A percentile compares a stretch with the other conserved stretches of the same genome.
These are phyloP conservation scores for Quercus mongolica DNA, from an alignment of 306 rosid genomes.

Conservation along the genomic window DNA sequence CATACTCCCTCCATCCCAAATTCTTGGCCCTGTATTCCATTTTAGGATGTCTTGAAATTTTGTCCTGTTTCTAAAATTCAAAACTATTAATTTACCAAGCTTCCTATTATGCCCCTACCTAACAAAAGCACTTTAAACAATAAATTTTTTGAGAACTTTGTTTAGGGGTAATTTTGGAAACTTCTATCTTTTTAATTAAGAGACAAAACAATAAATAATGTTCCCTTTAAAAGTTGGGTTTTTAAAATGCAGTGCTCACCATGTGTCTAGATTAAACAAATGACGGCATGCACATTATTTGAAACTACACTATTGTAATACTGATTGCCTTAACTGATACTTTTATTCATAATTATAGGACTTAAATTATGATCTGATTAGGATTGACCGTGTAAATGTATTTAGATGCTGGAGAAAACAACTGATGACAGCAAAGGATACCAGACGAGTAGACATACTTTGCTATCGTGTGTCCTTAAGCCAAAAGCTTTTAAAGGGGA, in stretches of 20 bases:
- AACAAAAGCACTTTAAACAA: no score
- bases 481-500: slow-evolving; percentile 81
- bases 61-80: no score
- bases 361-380: background rate
- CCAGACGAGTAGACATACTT: slow-evolving; percentile 89
- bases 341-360: background rate
- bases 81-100: no score
- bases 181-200: no score
- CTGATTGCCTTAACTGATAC: background rate
- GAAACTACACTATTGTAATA: background rate
- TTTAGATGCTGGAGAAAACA: slow-evolving; percentile 87
- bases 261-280: background rate
- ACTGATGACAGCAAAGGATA: slow-evolving; percentile 66
- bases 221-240: no score
- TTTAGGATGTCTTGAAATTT: no score
- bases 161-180: no score
- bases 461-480: slow-evolving; percentile 86
- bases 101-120: no score
- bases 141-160: no score
- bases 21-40: no score
- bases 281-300: background rate
- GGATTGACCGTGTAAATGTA: slow-evolving; percentile 20
- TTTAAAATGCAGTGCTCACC: background rate
- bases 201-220: no score
- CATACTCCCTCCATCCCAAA: background rate